Evolutionary conservation across 441 rosid species (phyloP), one percentile per base, ranked within the genome.

Genomic region (Erodium moschatum): DNA sequence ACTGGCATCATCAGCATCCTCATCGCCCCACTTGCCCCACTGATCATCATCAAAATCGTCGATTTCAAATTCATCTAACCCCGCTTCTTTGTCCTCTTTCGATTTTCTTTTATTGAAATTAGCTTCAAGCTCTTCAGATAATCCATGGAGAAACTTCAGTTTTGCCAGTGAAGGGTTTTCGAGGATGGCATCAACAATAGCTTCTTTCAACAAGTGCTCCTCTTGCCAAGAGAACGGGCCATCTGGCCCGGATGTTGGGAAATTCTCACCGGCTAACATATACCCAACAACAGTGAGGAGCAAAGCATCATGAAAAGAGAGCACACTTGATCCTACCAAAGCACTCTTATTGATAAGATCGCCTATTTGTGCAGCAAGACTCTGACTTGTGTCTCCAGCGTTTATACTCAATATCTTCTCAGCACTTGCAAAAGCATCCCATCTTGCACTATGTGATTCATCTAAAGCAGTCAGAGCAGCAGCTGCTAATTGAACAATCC

Each of bases 211-310:
- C 74, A 87, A 82, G 78, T 82, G 98, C 79, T 92, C 98, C 76
- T 92, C 98, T 81, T 92, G 94, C 98, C 97, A 92, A 73, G 98
- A 87, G 76, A 92, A 92, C 65, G 98, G 98, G 64, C 97, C 87
- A 27, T 82, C 81, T 20, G 85, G 84, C 8, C 94, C 98, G 52
- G 98, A 85, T 60, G 94, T 87, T 10, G 98, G 98, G 75, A 92
- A 92, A 81, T 87, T 86, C 81, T 90, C 94, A 35, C 98, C 97
- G 56, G 96, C 98, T 71, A 92, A 80, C 67, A 92, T 83, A 81
- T 90, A 92, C 65, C 98, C 98, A 44, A 79, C 83, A 19, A 81
- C 33, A 7, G 83, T 82, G 64, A 92, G 94, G 66, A 92, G 96
- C 78, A 92, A 64, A 58, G 94, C 87, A 69, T 92, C 94, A 69